Base-by-base conservation (phyloP, 345 rosid species). In the Acer campestre region DNA sequence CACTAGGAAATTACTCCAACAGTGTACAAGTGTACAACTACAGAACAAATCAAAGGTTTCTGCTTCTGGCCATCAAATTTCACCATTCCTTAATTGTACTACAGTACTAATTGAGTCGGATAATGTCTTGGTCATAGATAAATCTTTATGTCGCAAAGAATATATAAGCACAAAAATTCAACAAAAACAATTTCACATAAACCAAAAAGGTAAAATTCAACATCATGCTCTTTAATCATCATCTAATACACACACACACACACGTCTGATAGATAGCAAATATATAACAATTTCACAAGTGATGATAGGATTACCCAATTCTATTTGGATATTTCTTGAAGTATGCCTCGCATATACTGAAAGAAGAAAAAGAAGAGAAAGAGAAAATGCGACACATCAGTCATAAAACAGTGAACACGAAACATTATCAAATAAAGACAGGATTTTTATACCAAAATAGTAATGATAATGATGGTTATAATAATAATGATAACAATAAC, bases 311-410 rank as follows among this genome's bases (percentile, higher is more conserved):
- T 82, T 90, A 94, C 97, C 99, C 94, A 17, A 90, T 92, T 86
- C 90, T 90, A 69, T 83, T 71, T 53, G 98, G 93, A 72, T 92
- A 82, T 65, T 96, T 94, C 89, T 89, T 88, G 90, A 91, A 91
- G 84, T 96, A 96, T 17, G 99, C 91, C 84, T 96, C 99, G 49
- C 97, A 96, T 71, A 96, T 92, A 81, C 98, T 96, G 98, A 55
- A 61, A 69, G 77, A 75, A 48, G 64, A 79, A 76, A 64, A 58
- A 6, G 62, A 59, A 59, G 9, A 18, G 23, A 1, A 59, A 20
- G 62, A 3, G 10, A 20, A n/a, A 68, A 67, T 17, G 35, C 68
- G 10, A 73, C 82, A 51, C 7, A 18, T 44, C 74, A 40, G 63
- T 75, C 70, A 83, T 79, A 23, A 68, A 65, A 66, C 40, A 68